Conservation (phyloP, 1,284 basidiomycete species). For the Ceratobasidium sp. region DNA sequence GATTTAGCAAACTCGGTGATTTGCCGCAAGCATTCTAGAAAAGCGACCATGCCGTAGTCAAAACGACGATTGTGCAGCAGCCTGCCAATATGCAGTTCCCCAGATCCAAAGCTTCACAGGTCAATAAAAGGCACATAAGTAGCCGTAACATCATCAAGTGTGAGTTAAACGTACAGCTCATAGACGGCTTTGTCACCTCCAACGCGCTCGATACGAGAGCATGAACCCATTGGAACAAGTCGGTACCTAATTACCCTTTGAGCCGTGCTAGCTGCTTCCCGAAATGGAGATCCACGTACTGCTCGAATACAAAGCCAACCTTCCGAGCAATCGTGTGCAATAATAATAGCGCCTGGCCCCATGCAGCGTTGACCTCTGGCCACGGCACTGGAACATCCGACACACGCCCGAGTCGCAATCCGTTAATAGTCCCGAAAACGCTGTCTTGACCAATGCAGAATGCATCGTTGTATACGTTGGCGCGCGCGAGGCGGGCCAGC, state of each 20-base stretch:
- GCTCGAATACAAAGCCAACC: slow-evolving; percentile 87
- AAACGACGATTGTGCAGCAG: slow-evolving; percentile 95
- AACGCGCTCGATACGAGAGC: slow-evolving; percentile 88
- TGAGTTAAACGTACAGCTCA: slow-evolving; percentile 72
- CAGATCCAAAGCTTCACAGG: slow-evolving; percentile 70
- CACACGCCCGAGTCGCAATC: slow-evolving; percentile 89
- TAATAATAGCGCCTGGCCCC: slow-evolving; percentile 95
- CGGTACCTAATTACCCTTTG: slow-evolving; percentile 71
- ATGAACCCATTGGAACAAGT: slow-evolving; percentile 91
- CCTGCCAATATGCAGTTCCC: slow-evolving; percentile 88
- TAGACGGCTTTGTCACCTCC: slow-evolving; percentile 85
- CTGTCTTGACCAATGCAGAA: slow-evolving; percentile 98
- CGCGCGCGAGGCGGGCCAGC: slow-evolving; percentile 89
- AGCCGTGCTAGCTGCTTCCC: neutral
- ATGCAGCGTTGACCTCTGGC: slow-evolving; percentile 99
- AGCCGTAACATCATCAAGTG: neutral
- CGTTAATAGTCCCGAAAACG: slow-evolving; percentile 97
- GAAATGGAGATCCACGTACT: slow-evolving; percentile 63
- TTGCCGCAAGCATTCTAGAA: slow-evolving; percentile 94
- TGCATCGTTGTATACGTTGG: slow-evolving; percentile 98
- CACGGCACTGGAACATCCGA: slow-evolving; percentile 91
- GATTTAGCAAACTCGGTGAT: slow-evolving; percentile 85
- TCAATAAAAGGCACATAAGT: neutral
- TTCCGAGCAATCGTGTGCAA: slow-evolving; percentile 92
- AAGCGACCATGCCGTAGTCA: slow-evolving; percentile 95